phyloP scores from a whole-genome alignment of 441 rosid genomes.

The Macaranga tanarius region DNA sequence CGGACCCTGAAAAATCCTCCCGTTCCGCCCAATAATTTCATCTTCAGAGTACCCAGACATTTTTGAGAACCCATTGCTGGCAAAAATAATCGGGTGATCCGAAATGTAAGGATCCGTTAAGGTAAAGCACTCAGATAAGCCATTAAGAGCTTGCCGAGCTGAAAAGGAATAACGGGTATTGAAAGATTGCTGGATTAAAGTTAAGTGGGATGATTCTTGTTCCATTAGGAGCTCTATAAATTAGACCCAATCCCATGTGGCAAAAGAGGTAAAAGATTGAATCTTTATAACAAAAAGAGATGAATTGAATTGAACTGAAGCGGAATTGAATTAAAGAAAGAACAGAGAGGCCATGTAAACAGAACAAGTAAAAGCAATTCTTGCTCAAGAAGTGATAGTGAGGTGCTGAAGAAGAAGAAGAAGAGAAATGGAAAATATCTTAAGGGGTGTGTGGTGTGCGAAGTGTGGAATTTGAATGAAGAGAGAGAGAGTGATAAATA shows the following conservation, averaged over 20 bases:
- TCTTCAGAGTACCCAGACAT: constrained; percentile 63
- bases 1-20: constrained; percentile 81
- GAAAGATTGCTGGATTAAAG: constrained; percentile 49
- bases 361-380: too few species aligned
- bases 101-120: constrained; percentile 75
- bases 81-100: constrained; percentile 88
- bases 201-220: constrained; percentile 30
- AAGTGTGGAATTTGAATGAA: constrained; percentile 22
- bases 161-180: constrained; percentile 48
- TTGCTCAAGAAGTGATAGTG: neutral
- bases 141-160: constrained; percentile 66
- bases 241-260: constrained; percentile 79
- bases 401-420: neutral
- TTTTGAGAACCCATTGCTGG: constrained; percentile 67
- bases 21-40: constrained; percentile 76
- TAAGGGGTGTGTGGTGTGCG: neutral
- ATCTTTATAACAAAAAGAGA: neutral
- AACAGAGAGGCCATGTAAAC: neutral
- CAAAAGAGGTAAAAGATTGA: constrained; percentile 5
- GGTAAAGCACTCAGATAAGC: constrained; percentile 69
- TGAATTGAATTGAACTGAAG: neutral
- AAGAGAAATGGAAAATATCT: constrained; percentile 31
- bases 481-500: constrained; percentile 19
- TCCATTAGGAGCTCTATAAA: constrained; percentile 44
- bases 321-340: neutral